Conservation (phyloP, 257 asterid species). For the Cordia subcordata region DNA sequence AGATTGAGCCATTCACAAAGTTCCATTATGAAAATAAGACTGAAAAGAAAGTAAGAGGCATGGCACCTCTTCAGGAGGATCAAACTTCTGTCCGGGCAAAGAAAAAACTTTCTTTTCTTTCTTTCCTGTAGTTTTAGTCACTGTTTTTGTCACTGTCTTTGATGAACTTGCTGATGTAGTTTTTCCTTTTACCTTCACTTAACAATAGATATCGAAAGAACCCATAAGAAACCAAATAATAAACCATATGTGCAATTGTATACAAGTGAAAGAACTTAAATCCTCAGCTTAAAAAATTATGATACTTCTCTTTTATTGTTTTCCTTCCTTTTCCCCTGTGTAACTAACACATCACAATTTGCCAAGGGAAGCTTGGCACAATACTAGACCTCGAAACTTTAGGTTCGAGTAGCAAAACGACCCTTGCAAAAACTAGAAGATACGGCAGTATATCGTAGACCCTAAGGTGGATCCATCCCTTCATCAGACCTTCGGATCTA, state of each 20-base stretch:
- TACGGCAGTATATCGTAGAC: too few species aligned
- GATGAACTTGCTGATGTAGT: constrained; percentile 28
- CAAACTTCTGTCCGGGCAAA: constrained; percentile 60
- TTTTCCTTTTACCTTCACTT: constrained; percentile 38
- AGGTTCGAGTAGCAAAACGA: too few species aligned
- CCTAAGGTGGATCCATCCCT: too few species aligned
- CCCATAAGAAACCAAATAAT: constrained; percentile 6
- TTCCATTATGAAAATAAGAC: neutral
- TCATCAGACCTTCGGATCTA: too few species aligned
- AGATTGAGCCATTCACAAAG: neutral
- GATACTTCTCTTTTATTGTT: too few species aligned
- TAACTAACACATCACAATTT: too few species aligned
- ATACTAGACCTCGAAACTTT: too few species aligned
- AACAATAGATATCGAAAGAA: constrained; percentile 14
- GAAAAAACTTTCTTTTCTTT: constrained; percentile 55
- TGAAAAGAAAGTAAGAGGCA: neutral
- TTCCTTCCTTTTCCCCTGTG: too few species aligned
- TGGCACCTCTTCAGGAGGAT: constrained; percentile 65
- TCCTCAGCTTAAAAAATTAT: too few species aligned
- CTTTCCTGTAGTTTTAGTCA: constrained; percentile 22
- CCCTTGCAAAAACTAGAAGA: too few species aligned
- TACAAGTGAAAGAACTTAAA: neutral
- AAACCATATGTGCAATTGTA: neutral
- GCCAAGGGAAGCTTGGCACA: too few species aligned
- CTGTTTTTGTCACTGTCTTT: constrained; percentile 28